Evolutionary conservation across 805 yeast genomes (phyloP), one percentile per base, ranked within the genome.

Genomic region (Spathaspora sp.): DNA sequence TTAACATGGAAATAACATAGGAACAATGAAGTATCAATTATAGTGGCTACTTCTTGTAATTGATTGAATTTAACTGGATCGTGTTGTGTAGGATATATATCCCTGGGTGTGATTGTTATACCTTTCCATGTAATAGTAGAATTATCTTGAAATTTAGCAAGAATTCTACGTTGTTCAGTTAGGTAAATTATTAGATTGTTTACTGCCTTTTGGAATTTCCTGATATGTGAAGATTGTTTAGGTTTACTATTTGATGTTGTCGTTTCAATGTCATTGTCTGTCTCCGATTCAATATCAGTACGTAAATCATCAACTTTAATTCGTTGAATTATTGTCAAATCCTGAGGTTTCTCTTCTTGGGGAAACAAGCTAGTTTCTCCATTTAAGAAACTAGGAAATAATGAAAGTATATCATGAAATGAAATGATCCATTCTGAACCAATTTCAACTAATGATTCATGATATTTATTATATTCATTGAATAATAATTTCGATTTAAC

Each of bases 1-100:
- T 82, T 81, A 29, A 81, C 80, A n/a, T 82, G 63, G 52, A 83
- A 72, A 62, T 94, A 93, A 53, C 94, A 81, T 48, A 81, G 74
- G 60, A 93, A 89, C 17, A 94, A 72, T 0, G 89, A 77, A 0
- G 96, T 87, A 61, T 93, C 99, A 1, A 94, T 79, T 45, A 81
- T 68, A 10, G 73, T 64, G 0, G 80, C 78, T 19, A 70, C 59
- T 19, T 64, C 62, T 4, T 59, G 57, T 38, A 73, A 52, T 20
- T 60, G 54, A 7, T 55, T 49, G n/a, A 60, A 51, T n/a, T 62
- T 48, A 16, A 29, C 14, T 12, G 63, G 56, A 28, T 60, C 60
- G 6, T 55, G 49, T n/a, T 63, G 48, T 14, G 58, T 57, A 10
- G 72, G 73, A 48, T 73, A 73, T n/a, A 80, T 69, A 42, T 81